Evolutionary conservation across 2,329 filamentous ascomycete genomes (phyloP).

Genomic region (Anisogramma anomala): DNA sequence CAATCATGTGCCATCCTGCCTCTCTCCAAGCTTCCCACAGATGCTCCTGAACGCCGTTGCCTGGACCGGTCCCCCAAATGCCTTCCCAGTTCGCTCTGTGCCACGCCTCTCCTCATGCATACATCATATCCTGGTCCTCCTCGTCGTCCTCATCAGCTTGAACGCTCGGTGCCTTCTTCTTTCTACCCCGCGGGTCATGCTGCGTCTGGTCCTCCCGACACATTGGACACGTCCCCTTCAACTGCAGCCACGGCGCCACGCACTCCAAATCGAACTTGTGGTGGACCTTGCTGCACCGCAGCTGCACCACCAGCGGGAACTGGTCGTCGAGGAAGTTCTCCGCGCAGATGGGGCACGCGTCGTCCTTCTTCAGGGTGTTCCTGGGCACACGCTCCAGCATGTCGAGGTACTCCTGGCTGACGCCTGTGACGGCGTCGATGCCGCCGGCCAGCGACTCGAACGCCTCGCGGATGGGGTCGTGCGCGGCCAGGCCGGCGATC

Average conservation of each 20-base stretch:
- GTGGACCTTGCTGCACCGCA: slow-evolving; percentile 47
- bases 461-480: neutral
- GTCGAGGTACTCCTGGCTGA: slow-evolving; percentile 49
- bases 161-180: slow-evolving; percentile 6
- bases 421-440: slow-evolving; percentile 37
- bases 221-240: slow-evolving; percentile 54
- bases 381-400: slow-evolving; percentile 45
- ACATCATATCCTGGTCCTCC: slow-evolving; percentile 39
- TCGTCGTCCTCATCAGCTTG: slow-evolving; percentile 30
- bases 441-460: slow-evolving; percentile 38
- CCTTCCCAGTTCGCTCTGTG: neutral
- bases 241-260: slow-evolving; percentile 51
- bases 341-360: slow-evolving; percentile 51
- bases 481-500: neutral
- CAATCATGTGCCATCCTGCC: too few species aligned
- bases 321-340: slow-evolving; percentile 49
- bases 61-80: neutral
- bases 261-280: slow-evolving; percentile 56
- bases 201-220: slow-evolving; percentile 49
- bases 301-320: slow-evolving; percentile 51
- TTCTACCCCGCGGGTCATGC: slow-evolving; percentile 15
- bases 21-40: too few species aligned
- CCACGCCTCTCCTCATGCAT: slow-evolving; percentile 23
- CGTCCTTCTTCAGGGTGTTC: slow-evolving; percentile 37
- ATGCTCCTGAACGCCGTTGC: neutral